Evolutionary conservation across 169 alveolate genomes (phyloP).

Genomic region (Blepharisma undulans): DNA sequence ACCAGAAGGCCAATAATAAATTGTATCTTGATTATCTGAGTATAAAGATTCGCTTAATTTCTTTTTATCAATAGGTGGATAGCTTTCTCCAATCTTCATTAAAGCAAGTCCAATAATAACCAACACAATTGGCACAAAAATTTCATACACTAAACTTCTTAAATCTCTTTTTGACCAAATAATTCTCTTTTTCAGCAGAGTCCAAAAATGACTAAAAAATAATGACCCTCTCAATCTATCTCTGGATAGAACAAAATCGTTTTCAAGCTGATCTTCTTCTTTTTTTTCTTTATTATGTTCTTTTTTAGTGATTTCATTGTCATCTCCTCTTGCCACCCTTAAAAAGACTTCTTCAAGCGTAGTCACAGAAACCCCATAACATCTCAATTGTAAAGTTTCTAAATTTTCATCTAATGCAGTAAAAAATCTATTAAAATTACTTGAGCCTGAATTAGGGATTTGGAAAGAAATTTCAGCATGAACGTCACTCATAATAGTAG

Average conservation of each 20-base stretch:
- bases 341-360: constrained; percentile 90
- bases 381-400: constrained; percentile 43
- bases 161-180: background rate
- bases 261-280: background rate
- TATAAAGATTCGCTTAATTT: background rate
- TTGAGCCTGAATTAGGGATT: constrained; percentile 64
- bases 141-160: background rate
- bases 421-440: constrained; percentile 68
- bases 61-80: background rate
- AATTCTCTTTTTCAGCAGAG: constrained; percentile 43
- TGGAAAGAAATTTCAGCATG: constrained; percentile 40
- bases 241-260: background rate
- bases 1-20: background rate
- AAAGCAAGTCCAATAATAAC: background rate
- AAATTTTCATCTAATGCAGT: constrained; percentile 66
- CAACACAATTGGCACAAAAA: constrained; percentile 6
- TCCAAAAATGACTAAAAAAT: constrained; percentile 48
- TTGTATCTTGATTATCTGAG: background rate
- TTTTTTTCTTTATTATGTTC: background rate
- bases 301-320: background rate
- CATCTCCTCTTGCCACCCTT: constrained; percentile 61
- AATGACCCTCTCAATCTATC: constrained; percentile 5
- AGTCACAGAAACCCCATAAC: constrained; percentile 86
- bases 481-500: background rate
- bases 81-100: background rate